phyloP scores from a whole-genome alignment of 1,139 yeast species.

The Pichia sp. region DNA sequence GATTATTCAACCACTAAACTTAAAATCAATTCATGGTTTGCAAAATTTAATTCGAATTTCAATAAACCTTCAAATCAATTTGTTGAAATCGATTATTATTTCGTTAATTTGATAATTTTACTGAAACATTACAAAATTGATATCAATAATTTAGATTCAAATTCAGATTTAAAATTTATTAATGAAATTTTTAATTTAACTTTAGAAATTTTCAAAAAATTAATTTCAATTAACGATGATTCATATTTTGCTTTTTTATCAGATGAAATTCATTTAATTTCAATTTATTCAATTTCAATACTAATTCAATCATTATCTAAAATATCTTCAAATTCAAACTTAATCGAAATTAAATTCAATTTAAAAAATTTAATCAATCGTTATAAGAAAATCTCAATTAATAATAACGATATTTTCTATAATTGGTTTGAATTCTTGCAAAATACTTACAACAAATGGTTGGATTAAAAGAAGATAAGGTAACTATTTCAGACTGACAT shows the following conservation, averaged over 20 bases:
- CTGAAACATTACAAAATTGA: too few species aligned
- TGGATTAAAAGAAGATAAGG: too few species aligned
- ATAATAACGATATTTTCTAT: slow-evolving; percentile 11
- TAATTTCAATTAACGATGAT: slow-evolving; percentile 43
- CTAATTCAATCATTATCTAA: slow-evolving; percentile 29
- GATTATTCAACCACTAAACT: slow-evolving; percentile 10
- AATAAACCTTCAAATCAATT: slow-evolving; percentile 71
- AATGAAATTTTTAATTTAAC: slow-evolving; percentile 8
- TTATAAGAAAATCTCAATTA: slow-evolving; percentile 12
- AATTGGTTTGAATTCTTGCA: slow-evolving; percentile 11
- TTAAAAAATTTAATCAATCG: slow-evolving; percentile 6
- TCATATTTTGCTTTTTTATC: slow-evolving; percentile 61
- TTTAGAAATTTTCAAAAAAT: slow-evolving; percentile 22
- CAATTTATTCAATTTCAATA: slow-evolving; percentile 44
- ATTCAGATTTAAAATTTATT: too few species aligned
- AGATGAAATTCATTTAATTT: slow-evolving; percentile 58
- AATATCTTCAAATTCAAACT: background rate
- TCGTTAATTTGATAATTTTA: slow-evolving; percentile 50
- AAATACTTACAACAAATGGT: slow-evolving; percentile 2
- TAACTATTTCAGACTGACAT: slow-evolving; percentile 68
- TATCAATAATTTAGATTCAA: too few species aligned
- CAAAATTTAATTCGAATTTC: slow-evolving; percentile 65
- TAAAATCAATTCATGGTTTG: slow-evolving; percentile 49
- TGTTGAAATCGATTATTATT: slow-evolving; percentile 67
- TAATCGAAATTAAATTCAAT: background rate